Base-by-base conservation (phyloP, 1,284 basidiomycete species). In the Cronartium ribicola region DNA sequence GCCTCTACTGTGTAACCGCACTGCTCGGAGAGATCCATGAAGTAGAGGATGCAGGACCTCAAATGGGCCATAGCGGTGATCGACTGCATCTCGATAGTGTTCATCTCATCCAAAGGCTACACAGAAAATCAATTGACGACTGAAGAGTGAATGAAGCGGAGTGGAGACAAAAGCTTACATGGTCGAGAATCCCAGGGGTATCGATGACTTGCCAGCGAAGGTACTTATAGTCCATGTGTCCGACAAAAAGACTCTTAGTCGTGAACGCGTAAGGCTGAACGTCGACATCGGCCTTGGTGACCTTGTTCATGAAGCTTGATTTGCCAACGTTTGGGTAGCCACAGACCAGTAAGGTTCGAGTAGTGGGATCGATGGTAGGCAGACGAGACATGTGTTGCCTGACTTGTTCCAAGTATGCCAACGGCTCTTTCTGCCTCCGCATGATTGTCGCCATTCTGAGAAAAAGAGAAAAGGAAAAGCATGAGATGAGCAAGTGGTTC, bases 51-150 rank as follows among this genome's bases (percentile, higher is more conserved):
- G 79, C 91, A 94, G 77, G 89, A 88, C 82, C 94, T 91, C 60
- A 97, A 83, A 83, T 97, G 94, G 2, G 94, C 94, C 76, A 97
- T 85, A 7, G 94, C 94, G 51, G 93, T 97, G 82, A 97, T 94
- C 79, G 91, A 94, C 84, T 97, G 94, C 93, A 97, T 97, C 84
- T 97, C 94, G 78, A 97, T 97, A 76, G 94, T 96, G 85, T 96
- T 96, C 94, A 97, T 96, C 76, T 97, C 94, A 82, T 97, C 94
- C 59, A 97, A 85, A 1, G 94, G 94, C 82, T 95, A 92, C 6
- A 60, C 17, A 17, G 17, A 36, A 14, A 20, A 59, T 36, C 1
- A 17, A 20, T 40, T 5, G 14, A 46, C 22, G 36, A 11, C 29
- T 29, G 14, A n/a, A 13, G 6, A 20, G 14, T 29, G 29, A 10